A percentile compares a stretch with the other conserved stretches of the same genome.
These are phyloP conservation scores for Nephelium lappaceum DNA, from an alignment of 345 rosid species.

Conservation along the genomic window DNA sequence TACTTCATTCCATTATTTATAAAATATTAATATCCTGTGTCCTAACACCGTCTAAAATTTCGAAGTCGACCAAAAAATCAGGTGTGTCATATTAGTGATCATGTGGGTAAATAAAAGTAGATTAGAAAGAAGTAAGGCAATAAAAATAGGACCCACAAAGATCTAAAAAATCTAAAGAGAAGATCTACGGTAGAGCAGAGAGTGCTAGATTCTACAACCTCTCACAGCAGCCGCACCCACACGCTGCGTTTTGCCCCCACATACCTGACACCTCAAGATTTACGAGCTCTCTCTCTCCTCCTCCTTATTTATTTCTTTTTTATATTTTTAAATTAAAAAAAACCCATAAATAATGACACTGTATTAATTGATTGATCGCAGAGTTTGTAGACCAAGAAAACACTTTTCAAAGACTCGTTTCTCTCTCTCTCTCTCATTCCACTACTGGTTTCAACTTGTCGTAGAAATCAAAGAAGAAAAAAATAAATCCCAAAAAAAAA, in stretches of 20 bases:
- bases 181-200: constrained; percentile 7
- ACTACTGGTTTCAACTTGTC: constrained; percentile 8
- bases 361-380: constrained; percentile 19
- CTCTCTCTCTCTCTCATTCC: constrained; percentile 9
- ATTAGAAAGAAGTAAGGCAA: no score
- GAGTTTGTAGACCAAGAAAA: constrained; percentile 5
- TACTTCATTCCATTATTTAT: no score
- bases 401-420: constrained; percentile 1
- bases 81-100: no score
- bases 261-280: constrained; percentile 1
- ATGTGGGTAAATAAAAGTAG: not conserved
- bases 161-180: constrained; percentile 22
- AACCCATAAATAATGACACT: not conserved
- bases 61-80: no score
- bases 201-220: constrained; percentile 13
- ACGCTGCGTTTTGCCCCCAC: constrained; percentile 17
- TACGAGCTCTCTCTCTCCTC: not conserved
- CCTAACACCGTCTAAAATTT: no score
- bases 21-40: no score
- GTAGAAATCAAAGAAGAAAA: not conserved
- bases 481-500: not conserved
- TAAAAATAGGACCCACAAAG: constrained; percentile 22
- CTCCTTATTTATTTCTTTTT: not conserved
- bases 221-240: constrained; percentile 1
- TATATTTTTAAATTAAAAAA: not conserved